Base-by-base conservation (phyloP, 768 basidiomycete species). In the Postia placenta region DNA sequence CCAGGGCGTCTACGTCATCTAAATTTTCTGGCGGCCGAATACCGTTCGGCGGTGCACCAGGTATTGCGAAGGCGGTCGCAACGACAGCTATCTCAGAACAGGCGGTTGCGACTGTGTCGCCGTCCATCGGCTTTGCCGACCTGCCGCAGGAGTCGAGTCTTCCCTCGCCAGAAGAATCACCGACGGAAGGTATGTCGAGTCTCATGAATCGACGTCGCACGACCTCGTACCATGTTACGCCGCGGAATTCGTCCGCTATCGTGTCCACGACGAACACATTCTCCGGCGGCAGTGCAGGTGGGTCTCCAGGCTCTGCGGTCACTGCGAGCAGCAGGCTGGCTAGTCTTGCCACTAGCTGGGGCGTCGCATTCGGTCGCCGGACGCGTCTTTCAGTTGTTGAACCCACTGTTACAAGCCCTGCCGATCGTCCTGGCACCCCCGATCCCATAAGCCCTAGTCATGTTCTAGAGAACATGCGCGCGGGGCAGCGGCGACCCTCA, bases 1-100 rank as follows among this genome's bases (percentile, higher is more conserved):
- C 86, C 2, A 75, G 83, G 15, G 62, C 81, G 19, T 87, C 86
- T 2, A 74, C 78, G 4, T 76, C 84, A 1, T 90, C 87, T 7
- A 74, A 71, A 47, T 83, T 87, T 60, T 87, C 86, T 5, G 69
- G 74, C 0, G 76, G 73, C 25, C 79, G 84, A 28, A 70, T 82
- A 24, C 84, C 87, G 12, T 67, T 87, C 45, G 82, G 78, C 41
- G 71, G 65, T 36, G 69, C 72, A 2, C 68, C 76, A 0, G 56
- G 68, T 28, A 56, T 66, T 17, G 64, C 74, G 1, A 87, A 88
- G 63, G 82, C 81, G 0, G 74, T 75, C 17, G 74, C 85, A 3
- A 86, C 87, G 5, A 87, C 78, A 2, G 86, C 85, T 5, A 55
- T 86, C 27, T 76, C 80, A 23, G 85, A 82, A 22, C 74, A 75